Conservation (phyloP, 2,329 filamentous ascomycete species). For the Ophiostoma sp. region DNA sequence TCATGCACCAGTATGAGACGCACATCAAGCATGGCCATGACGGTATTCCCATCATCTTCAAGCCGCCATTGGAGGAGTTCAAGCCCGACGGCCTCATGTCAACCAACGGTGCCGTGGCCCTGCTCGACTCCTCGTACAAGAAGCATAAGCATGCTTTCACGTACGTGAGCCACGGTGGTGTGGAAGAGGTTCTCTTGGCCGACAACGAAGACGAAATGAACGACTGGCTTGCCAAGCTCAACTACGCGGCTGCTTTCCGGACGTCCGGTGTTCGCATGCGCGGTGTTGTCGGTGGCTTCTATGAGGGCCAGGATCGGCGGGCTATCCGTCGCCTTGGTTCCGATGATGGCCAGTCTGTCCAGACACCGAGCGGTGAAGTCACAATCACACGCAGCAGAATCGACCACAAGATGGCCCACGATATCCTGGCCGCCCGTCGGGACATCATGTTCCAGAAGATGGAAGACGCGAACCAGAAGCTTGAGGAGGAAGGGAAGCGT, state of each 20-base stretch:
- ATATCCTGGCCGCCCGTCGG: slow-evolving; percentile 78
- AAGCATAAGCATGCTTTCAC: slow-evolving; percentile 95
- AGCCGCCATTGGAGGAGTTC: slow-evolving; percentile 84
- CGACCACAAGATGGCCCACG: slow-evolving; percentile 78
- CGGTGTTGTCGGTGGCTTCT: slow-evolving; percentile 79
- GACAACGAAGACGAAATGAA: slow-evolving; percentile 91
- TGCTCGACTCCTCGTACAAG: slow-evolving; percentile 83
- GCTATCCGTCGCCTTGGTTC: slow-evolving; percentile 72
- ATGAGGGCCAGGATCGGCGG: slow-evolving; percentile 76
- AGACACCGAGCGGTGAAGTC: slow-evolving; percentile 72
- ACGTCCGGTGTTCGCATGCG: slow-evolving; percentile 89
- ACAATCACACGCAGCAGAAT: slow-evolving; percentile 71
- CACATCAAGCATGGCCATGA: slow-evolving; percentile 77
- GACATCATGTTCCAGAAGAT: slow-evolving; percentile 85
- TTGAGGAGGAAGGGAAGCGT: slow-evolving; percentile 70
- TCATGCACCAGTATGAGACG: slow-evolving; percentile 84
- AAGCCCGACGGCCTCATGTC: slow-evolving; percentile 94
- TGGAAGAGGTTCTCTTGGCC: slow-evolving; percentile 88
- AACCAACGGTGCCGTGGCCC: slow-evolving; percentile 85
- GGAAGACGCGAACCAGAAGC: slow-evolving; percentile 75
- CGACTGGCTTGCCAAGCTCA: slow-evolving; percentile 94
- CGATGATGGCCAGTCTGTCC: slow-evolving; percentile 55
- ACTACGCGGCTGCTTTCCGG: slow-evolving; percentile 92
- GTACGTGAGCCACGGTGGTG: slow-evolving; percentile 80
- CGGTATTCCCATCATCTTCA: slow-evolving; percentile 79